phyloP scores from a whole-genome alignment of 2,329 filamentous ascomycete genomes.

The Cladosporium sp. region DNA sequence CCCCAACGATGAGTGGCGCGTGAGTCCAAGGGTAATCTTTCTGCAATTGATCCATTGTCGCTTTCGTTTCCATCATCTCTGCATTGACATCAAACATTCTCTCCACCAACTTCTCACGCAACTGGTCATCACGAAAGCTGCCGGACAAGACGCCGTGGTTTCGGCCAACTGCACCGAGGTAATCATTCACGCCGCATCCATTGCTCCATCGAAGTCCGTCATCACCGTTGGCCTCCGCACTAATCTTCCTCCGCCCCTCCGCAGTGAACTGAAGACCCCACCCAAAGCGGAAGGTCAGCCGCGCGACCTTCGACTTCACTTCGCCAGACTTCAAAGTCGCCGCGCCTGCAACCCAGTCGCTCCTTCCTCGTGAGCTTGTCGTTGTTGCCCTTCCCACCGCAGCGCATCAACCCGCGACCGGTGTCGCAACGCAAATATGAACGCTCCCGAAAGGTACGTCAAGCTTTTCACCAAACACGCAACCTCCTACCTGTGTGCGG shows the following conservation, averaged over 20 bases:
- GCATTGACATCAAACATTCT: neutral
- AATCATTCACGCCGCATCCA: no score
- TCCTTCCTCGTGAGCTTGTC: neutral
- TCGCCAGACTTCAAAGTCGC: neutral
- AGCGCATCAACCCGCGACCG: neutral
- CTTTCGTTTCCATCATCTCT: neutral
- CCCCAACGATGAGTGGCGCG: conserved; percentile 53
- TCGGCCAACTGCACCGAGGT: no score
- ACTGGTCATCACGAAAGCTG: no score
- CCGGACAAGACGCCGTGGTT: no score
- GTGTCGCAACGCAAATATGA: conserved; percentile 36
- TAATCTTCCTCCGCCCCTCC: conserved; percentile 1
- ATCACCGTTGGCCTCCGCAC: conserved; percentile 8
- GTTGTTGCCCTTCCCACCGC: neutral
- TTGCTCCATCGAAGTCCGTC: neutral
- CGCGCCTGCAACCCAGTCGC: conserved; percentile 1
- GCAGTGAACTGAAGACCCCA: neutral
- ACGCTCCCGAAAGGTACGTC: conserved; percentile 48
- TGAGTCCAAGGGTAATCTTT: conserved; percentile 53
- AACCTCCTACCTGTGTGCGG: neutral
- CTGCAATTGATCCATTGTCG: conserved; percentile 17
- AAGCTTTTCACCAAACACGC: no score
- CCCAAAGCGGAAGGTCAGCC: conserved; percentile 1
- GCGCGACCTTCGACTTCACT: conserved; percentile 7
- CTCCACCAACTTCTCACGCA: neutral